Base-by-base conservation (phyloP, 768 basidiomycete species). In the Mycena sanguinolenta region DNA sequence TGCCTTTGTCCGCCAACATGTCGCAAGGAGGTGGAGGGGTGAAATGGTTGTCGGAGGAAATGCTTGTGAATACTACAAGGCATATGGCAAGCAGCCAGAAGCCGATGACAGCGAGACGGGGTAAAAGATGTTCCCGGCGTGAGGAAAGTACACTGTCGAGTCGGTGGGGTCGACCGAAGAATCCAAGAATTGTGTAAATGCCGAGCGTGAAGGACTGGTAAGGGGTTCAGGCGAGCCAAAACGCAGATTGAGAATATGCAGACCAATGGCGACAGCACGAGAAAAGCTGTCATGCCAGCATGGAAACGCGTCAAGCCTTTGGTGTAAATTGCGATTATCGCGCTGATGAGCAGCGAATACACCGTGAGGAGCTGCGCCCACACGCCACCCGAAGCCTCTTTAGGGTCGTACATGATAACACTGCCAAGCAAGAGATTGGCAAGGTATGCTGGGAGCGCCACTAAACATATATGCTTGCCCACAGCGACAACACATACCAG, bases 291-390 rank as follows among this genome's bases (percentile, higher is more conserved):
- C 55, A 57, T 57, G 21, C 25, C 42, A 5, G 64, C n/a, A 32
- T 65, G 64, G 44, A 58, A 65, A 21, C 64, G 64, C 28, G 55
- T 57, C 28, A 65, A 8, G 13, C 27, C 32, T 25, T 34, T 14
- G 28, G 28, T 44, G 2, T 27, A 30, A 1, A 65, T 46, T 17
- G 64, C 39, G 1, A 65, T 57, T 16, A 58, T 34, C 3, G 42
- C 64, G 44, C 64, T 65, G 42, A 65, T 27, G 42, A 65, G 63
- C 3, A 65, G 63, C 19, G 63, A 64, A 21, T 64, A 64, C 25
- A 64, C 53, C 17, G 63, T 64, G 10, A 64, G 38, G 19, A 65
- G 28, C 54, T 65, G 63, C 16, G 63, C 39, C 63, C 63, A 65
- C n/a, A 65, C 63, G n/a, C 25, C 63, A 2, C 21, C 44, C 27